phyloP scores from a whole-genome alignment of 164 flowering plant species.

The Sedum album region DNA sequence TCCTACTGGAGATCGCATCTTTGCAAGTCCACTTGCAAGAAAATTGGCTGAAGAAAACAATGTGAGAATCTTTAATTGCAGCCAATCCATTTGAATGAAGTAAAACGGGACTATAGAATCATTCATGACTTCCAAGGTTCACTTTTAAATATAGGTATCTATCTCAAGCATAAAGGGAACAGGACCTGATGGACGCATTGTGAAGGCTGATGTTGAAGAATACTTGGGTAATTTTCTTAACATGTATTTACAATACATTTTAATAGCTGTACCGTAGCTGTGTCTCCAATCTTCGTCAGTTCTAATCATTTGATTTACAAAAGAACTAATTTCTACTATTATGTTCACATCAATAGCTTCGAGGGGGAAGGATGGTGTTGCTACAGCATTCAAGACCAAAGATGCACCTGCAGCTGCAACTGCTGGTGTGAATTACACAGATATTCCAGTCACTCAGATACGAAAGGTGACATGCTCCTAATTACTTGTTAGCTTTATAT shows the following conservation, averaged over 20 bases:
- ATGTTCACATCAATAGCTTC: slow-evolving; percentile 36
- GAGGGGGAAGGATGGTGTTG: slow-evolving; percentile 43
- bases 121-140: not conserved
- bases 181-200: slow-evolving; percentile 87
- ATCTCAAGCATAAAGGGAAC: slow-evolving; percentile 86
- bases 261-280: not conserved
- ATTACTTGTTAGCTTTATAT: not conserved
- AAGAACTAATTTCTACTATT: not conserved
- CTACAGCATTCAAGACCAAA: slow-evolving; percentile 32
- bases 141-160: slow-evolving; percentile 40
- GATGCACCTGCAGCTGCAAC: slow-evolving; percentile 18
- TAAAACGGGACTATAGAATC: not conserved
- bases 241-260: too few species aligned
- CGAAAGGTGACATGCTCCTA: slow-evolving; percentile 50
- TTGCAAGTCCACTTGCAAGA: slow-evolving; percentile 87
- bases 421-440: slow-evolving; percentile 42
- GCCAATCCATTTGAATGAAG: not conserved
- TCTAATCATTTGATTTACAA: not conserved
- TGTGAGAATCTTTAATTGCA: slow-evolving; percentile 24
- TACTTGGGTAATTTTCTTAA: slow-evolving; percentile 54
- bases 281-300: not conserved
- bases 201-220: slow-evolving; percentile 95
- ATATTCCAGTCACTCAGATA: slow-evolving; percentile 33
- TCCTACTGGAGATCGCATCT: slow-evolving; percentile 54
- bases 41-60: slow-evolving; percentile 83